Percentiles rank a stretch among this genome's conserved stretches.
These are phyloP conservation scores for Oidiodendron maius DNA, from an alignment of 495 filamentous ascomycete species.

Conservation along the genomic window DNA sequence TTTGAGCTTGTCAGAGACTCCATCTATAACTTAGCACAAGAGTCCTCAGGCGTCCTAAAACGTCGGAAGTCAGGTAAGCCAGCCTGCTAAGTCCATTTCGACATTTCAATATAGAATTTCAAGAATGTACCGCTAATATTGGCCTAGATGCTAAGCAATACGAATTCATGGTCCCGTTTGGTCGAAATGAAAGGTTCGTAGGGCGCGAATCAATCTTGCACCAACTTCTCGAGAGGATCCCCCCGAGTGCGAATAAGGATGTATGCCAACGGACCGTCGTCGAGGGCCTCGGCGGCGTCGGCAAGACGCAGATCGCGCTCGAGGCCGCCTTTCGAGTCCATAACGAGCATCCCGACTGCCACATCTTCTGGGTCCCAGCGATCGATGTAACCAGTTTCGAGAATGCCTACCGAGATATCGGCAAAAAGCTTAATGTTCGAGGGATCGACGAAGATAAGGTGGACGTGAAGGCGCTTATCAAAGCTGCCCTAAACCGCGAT, in stretches of 20 bases:
- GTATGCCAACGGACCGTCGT: background rate
- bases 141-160: no score
- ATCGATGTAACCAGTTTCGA: background rate
- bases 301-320: background rate
- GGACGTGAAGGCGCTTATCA: background rate
- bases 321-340: background rate
- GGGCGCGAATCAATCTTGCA: background rate
- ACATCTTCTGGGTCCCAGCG: background rate
- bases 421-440: background rate
- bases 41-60: no score
- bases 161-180: no score
- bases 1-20: no score
- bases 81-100: no score
- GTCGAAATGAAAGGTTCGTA: background rate
- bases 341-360: background rate
- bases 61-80: no score
- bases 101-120: no score
- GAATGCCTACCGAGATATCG: background rate
- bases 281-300: no score
- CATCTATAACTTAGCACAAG: no score
- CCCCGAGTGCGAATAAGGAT: background rate
- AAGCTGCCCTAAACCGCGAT: background rate
- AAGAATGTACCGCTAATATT: no score
- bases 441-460: background rate
- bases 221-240: background rate